phyloP scores from a whole-genome alignment of 163 green algal genomes.

The Prototheca stagnorum region DNA sequence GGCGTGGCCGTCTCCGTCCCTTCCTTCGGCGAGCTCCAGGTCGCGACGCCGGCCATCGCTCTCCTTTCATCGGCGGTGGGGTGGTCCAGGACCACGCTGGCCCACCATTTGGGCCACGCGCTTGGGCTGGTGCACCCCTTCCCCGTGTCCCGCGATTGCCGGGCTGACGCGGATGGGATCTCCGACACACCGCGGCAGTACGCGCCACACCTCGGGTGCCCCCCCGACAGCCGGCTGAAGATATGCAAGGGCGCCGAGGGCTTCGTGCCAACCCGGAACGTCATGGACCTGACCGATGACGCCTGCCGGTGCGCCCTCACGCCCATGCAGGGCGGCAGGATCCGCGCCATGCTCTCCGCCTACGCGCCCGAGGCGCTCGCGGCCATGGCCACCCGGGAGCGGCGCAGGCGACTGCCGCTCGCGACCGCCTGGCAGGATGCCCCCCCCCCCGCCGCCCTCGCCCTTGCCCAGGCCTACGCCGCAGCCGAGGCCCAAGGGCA shows the following conservation, averaged over 20 bases:
- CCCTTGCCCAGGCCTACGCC: slow-evolving; percentile 1
- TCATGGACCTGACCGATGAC: slow-evolving; percentile 20
- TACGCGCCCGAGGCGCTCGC: slow-evolving; percentile 1
- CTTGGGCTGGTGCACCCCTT: slow-evolving; percentile 19
- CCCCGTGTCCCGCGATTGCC: slow-evolving; percentile 5
- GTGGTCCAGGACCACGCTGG: slow-evolving; percentile 6
- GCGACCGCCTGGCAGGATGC: slow-evolving; percentile 8
- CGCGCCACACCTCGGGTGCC: slow-evolving; percentile 6
- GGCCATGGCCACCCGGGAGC: neutral
- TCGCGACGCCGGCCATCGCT: too few species aligned
- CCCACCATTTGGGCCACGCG: slow-evolving; percentile 19
- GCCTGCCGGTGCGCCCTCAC: slow-evolving; percentile 14
- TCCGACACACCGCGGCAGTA: slow-evolving; percentile 14
- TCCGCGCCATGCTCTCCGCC: slow-evolving; percentile 13
- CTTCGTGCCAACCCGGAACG: slow-evolving; percentile 8
- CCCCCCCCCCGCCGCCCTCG: neutral
- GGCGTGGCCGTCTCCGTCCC: too few species aligned
- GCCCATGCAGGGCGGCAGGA: slow-evolving; percentile 3
- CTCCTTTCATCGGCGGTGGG: too few species aligned
- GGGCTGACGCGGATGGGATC: slow-evolving; percentile 10
- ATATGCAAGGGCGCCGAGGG: slow-evolving; percentile 6
- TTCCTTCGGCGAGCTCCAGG: too few species aligned
- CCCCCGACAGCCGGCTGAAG: slow-evolving; percentile 1
- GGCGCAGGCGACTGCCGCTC: neutral
- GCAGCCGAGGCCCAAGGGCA: too few species aligned